A percentile compares a stretch with the other conserved stretches of the same genome.
These are phyloP conservation scores for Andrographis paniculata DNA, from an alignment of 305 asterid species.

Conservation along the genomic window DNA sequence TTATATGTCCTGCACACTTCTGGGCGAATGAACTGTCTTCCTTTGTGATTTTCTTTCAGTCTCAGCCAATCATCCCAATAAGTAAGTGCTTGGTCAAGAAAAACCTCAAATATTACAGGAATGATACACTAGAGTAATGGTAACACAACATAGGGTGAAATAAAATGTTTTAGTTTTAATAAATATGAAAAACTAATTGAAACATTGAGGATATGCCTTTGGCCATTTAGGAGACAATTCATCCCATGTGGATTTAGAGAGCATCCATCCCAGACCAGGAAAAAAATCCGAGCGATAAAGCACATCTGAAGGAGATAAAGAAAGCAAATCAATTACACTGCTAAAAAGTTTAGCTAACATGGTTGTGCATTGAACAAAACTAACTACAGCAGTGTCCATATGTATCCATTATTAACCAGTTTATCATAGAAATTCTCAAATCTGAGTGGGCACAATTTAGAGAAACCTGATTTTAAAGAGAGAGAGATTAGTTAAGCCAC, in stretches of 20 bases:
- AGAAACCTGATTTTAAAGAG: background rate
- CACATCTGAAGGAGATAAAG: constrained; percentile 52
- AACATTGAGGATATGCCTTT: constrained; percentile 90
- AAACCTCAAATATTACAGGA: constrained; percentile 23
- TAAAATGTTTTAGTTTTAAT: constrained; percentile 10
- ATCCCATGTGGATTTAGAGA: constrained; percentile 79
- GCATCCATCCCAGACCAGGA: constrained; percentile 99
- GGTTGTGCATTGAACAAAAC: too few relatives aligned
- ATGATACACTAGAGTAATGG: constrained; percentile 6
- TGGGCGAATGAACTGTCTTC: constrained; percentile 89
- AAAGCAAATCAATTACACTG: too few relatives aligned
- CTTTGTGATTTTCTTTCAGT: constrained; percentile 76
- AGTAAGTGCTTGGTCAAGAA: constrained; percentile 75
- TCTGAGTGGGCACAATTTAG: background rate
- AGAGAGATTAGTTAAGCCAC: too few relatives aligned
- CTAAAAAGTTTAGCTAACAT: too few relatives aligned
- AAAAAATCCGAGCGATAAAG: constrained; percentile 96
- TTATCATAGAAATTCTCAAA: too few relatives aligned
- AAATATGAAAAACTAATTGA: constrained; percentile 15
- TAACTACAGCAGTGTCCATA: too few relatives aligned
- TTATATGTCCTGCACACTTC: constrained; percentile 98
- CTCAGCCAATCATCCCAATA: constrained; percentile 99
- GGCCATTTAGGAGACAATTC: constrained; percentile 99
- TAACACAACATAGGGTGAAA: background rate
- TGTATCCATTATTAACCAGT: too few relatives aligned